A percentile compares a stretch with the other conserved stretches of the same genome.
Evolutionary conservation across 345 rosid genomes (phyloP).

Genomic region (Hibiscus mutabilis): DNA sequence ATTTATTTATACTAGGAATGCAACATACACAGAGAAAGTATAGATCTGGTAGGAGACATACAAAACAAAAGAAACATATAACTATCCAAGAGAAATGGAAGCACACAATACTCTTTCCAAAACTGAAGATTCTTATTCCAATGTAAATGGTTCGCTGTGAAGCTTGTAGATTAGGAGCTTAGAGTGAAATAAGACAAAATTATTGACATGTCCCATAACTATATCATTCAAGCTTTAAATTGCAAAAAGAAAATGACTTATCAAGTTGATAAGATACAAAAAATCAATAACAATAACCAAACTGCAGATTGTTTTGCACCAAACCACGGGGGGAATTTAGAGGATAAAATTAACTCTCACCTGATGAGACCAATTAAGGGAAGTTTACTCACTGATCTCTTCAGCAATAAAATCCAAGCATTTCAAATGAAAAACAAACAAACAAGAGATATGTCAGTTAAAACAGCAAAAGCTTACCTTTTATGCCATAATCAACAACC

Average conservation of each 20-base stretch:
- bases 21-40: not conserved
- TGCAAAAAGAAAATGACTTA: not conserved
- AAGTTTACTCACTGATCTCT: constrained; percentile 98
- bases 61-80: not conserved
- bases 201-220: not conserved
- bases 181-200: not conserved
- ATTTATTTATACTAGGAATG: not conserved
- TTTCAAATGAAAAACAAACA: constrained; percentile 5
- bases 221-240: not conserved
- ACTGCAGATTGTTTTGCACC: not conserved
- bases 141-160: not conserved
- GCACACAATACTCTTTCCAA: not conserved
- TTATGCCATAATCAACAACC: not conserved
- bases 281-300: not conserved
- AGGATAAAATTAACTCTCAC: constrained; percentile 32
- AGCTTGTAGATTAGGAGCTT: not conserved
- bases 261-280: no score
- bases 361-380: constrained; percentile 96
- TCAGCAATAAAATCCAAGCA: constrained; percentile 35
- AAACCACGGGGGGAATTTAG: not conserved
- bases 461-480: not conserved
- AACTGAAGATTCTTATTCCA: not conserved
- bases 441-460: constrained; percentile 27
- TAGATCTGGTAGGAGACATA: not conserved
- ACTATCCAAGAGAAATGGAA: no score